Evolutionary conservation across 2,329 filamentous ascomycete genomes (phyloP), one percentile per base, ranked within the genome.

Genomic region (Fusarium penzigii): DNA sequence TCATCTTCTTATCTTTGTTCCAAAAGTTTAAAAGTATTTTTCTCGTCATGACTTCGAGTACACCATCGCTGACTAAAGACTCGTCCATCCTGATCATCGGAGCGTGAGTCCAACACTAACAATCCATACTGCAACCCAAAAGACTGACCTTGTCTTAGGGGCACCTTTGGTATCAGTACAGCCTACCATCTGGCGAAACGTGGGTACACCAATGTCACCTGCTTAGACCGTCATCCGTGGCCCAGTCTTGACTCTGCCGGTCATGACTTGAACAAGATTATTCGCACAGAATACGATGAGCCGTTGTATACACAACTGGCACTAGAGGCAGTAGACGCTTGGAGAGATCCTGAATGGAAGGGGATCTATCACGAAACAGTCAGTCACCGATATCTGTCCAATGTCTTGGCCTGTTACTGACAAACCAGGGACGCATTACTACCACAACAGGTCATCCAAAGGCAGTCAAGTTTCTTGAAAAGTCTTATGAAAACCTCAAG

Each of bases 331-430:
- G 49, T 56, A 6, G 40, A 50, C 16, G 50, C 41, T 5, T 56
- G 53, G 53, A 56, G 53, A 32, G 29, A 36, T 5, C 41, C 53
- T 6, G 53, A 56, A 17, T 56, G 53, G 53, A n/a, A 46, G 10
- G 53, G 50, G 3, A 53, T 56, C n/a, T 56, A 49, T 40, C 50
- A 56, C 29, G 53, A 56, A 46, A 56, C 53, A 17, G 53, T 50
- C 32, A n/a, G 44, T 34, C 6, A 13, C 7, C 12, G 14, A 13
- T 39, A 20, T 5, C 9, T 6, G 11, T 3, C n/a, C 12, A 25
- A 11, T n/a, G 16, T n/a, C 11, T 11, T 20, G 9, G 29, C 3
- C 16, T 25, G 7, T 20, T 17, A n/a, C 36, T 25, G 20, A 25
- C 20, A 25, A n/a, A 44, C 6, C 39, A 56, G 53, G 53, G 53